Conservation (phyloP, 345 rosid species). For the Arabidopsis thaliana region TAIR10.1 NC_003070.9:24974001-24974500, state of each 20-base stretch:
- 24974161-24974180: conserved; percentile 19
- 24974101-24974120: conserved; percentile 3
- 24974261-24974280: neutral
- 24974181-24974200: neutral
- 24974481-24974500: conserved; percentile 37
- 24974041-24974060: neutral
- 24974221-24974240: neutral
- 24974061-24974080: conserved; percentile 17
- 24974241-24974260: neutral
- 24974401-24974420: conserved; percentile 16
- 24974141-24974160: neutral
- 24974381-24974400: conserved; percentile 21
- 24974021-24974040: conserved; percentile 32
- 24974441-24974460: conserved; percentile 4
- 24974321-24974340: neutral
- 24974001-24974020: neutral
- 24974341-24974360: conserved; percentile 15
- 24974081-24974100: conserved; percentile 49
- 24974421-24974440: conserved; percentile 23
- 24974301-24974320: neutral
- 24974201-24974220: neutral
- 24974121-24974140: no score
- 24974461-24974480: neutral
- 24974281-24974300: neutral
- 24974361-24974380: conserved; percentile 19